Conservation (phyloP, 2,329 filamentous ascomycete species). For the Amauroascus niger region DNA sequence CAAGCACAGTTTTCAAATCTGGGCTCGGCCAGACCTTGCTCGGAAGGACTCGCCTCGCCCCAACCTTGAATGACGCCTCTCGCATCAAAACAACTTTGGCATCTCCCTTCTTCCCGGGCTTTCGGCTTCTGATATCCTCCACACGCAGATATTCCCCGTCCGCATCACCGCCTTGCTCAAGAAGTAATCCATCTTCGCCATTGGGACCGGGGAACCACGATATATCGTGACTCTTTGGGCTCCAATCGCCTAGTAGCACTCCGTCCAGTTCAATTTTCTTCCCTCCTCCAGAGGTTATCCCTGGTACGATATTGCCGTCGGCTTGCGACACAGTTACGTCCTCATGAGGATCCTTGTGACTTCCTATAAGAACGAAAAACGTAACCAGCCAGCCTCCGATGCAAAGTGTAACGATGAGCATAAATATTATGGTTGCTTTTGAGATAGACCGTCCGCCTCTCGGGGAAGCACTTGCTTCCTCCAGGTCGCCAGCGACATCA, state of each 20-base stretch:
- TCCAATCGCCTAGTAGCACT: constrained; percentile 25
- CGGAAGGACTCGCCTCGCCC: constrained; percentile 48
- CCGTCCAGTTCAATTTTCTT: constrained; percentile 26
- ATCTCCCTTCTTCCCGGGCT: constrained; percentile 26
- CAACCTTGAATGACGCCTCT: constrained; percentile 51
- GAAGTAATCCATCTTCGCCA: constrained; percentile 64
- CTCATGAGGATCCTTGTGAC: constrained; percentile 25
- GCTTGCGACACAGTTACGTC: constrained; percentile 20
- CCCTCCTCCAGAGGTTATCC: not conserved
- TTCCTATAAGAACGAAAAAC: constrained; percentile 36
- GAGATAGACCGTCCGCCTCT: constrained; percentile 11
- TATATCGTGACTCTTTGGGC: constrained; percentile 32
- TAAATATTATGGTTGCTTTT: constrained; percentile 28
- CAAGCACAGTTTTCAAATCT: constrained; percentile 74
- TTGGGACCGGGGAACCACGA: constrained; percentile 41
- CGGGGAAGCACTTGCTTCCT: constrained; percentile 24
- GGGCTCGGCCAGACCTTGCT: constrained; percentile 62
- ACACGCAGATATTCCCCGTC: constrained; percentile 61
- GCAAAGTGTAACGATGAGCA: constrained; percentile 34
- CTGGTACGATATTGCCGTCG: not conserved
- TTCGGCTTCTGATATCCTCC: constrained; percentile 64
- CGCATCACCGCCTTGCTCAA: constrained; percentile 54
- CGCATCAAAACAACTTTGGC: constrained; percentile 62
- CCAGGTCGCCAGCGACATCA: constrained; percentile 16
- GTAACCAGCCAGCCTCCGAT: constrained; percentile 39